Evolutionary conservation across 179 eudicot species (phyloP).

Genomic region (Carnegiea gigantea): DNA sequence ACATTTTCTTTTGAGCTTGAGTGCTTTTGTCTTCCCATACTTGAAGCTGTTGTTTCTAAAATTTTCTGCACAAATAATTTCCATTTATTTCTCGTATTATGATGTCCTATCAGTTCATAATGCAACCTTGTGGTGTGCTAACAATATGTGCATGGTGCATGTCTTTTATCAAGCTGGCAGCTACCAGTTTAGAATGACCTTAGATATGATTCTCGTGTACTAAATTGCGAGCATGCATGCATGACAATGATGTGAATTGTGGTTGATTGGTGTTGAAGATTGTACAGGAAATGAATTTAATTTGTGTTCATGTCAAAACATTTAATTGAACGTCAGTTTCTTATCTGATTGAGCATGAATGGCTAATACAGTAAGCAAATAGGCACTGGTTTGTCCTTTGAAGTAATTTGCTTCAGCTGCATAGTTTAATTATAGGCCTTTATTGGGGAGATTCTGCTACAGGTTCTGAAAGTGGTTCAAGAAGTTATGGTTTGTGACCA

Average conservation of each 20-base stretch:
- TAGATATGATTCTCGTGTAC: not conserved
- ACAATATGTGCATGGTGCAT: too few relatives aligned
- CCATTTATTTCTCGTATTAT: too few relatives aligned
- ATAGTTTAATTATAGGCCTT: not conserved
- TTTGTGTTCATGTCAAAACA: not conserved
- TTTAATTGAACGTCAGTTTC: not conserved
- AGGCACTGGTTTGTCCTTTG: not conserved
- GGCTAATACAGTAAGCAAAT: not conserved
- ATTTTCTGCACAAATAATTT: too few relatives aligned
- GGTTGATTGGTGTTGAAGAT: not conserved
- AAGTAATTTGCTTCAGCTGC: not conserved
- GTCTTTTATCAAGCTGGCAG: too few relatives aligned
- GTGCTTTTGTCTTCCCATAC: too few relatives aligned
- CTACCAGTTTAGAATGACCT: not conserved
- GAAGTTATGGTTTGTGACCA: constrained; percentile 80
- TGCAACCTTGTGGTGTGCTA: too few relatives aligned
- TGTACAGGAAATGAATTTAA: not conserved
- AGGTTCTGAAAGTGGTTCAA: constrained; percentile 73
- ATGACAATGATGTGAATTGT: not conserved
- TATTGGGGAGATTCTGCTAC: constrained; percentile 22
- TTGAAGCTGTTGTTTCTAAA: too few relatives aligned
- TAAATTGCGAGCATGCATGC: not conserved
- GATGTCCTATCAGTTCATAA: too few relatives aligned
- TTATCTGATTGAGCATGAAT: not conserved
- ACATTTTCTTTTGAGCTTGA: too few relatives aligned